phyloP scores from a whole-genome alignment of 106 monocot species.

The Agapanthus africanus region DNA sequence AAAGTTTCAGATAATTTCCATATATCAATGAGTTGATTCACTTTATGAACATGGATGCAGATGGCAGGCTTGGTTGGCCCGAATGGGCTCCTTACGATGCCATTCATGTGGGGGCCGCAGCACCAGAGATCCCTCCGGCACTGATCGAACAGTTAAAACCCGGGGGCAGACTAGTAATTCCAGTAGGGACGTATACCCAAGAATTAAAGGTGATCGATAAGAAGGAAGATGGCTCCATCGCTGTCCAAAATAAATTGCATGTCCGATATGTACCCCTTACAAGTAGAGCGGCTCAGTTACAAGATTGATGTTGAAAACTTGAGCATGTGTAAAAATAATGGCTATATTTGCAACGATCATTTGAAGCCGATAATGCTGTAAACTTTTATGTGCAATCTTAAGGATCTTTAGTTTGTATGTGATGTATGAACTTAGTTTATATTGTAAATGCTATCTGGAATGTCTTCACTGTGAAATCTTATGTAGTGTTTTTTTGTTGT shows the following conservation, averaged over 20 bases:
- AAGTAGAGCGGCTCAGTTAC: constrained; percentile 60
- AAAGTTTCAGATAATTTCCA: too few relatives aligned
- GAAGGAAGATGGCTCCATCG: constrained; percentile 57
- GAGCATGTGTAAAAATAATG: too few relatives aligned
- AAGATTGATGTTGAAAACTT: background rate
- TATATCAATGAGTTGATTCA: background rate
- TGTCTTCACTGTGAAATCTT: too few relatives aligned
- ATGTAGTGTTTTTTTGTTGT: too few relatives aligned
- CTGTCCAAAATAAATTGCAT: constrained; percentile 38
- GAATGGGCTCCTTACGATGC: constrained; percentile 79
- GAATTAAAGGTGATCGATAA: constrained; percentile 77
- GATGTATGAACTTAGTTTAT: too few relatives aligned
- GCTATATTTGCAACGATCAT: too few relatives aligned
- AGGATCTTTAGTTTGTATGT: too few relatives aligned
- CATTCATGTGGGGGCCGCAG: constrained; percentile 86
- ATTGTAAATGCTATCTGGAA: too few relatives aligned
- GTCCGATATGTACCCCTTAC: constrained; percentile 85
- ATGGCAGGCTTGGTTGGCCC: constrained; percentile 77
- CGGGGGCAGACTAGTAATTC: constrained; percentile 81
- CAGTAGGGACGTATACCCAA: constrained; percentile 69
- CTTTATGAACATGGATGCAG: too few relatives aligned
- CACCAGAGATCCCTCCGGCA: constrained; percentile 56
- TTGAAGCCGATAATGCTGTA: too few relatives aligned
- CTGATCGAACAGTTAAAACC: constrained; percentile 74
- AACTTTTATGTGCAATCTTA: too few relatives aligned